A percentile compares a stretch with the other conserved stretches of the same genome.
Conservation (phyloP, 257 asterid species). For the Fraxinus quadrangulata region DNA sequence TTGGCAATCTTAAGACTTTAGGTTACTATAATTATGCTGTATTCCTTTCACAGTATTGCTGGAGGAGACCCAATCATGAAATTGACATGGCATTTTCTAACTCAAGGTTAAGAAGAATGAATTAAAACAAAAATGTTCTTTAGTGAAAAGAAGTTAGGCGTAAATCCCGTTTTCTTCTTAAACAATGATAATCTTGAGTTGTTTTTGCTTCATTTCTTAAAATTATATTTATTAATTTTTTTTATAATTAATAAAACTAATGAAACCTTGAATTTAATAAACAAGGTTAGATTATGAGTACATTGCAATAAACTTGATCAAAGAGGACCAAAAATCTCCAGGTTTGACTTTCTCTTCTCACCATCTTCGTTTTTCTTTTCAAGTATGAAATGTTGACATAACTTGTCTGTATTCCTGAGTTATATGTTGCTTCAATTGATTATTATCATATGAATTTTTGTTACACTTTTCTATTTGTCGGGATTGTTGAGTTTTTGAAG, state of each 20-base stretch:
- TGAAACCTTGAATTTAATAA: background rate
- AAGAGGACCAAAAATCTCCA: slow-evolving; percentile 68
- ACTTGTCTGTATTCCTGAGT: background rate
- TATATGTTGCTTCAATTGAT: slow-evolving; percentile 7
- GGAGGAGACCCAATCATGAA: background rate
- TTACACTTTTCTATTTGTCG: slow-evolving; percentile 20
- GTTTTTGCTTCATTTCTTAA: too few relatives aligned
- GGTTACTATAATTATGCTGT: background rate
- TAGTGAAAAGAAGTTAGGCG: too few relatives aligned
- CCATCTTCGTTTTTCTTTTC: background rate
- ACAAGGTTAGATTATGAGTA: slow-evolving; percentile 74
- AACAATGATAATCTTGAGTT: too few relatives aligned
- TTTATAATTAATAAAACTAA: background rate
- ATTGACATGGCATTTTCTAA: too few relatives aligned
- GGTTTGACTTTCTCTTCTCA: slow-evolving; percentile 38
- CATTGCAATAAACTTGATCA: slow-evolving; percentile 65
- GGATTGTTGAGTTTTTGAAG: slow-evolving; percentile 68
- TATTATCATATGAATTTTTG: background rate
- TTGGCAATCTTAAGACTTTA: background rate
- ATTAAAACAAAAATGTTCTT: too few relatives aligned
- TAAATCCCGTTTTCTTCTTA: too few relatives aligned
- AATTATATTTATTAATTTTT: too few relatives aligned
- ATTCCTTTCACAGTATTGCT: background rate
- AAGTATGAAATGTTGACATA: too few relatives aligned
- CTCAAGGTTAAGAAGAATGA: too few relatives aligned